phyloP scores from a whole-genome alignment of 768 basidiomycete genomes.

The Rickenella mellea region DNA sequence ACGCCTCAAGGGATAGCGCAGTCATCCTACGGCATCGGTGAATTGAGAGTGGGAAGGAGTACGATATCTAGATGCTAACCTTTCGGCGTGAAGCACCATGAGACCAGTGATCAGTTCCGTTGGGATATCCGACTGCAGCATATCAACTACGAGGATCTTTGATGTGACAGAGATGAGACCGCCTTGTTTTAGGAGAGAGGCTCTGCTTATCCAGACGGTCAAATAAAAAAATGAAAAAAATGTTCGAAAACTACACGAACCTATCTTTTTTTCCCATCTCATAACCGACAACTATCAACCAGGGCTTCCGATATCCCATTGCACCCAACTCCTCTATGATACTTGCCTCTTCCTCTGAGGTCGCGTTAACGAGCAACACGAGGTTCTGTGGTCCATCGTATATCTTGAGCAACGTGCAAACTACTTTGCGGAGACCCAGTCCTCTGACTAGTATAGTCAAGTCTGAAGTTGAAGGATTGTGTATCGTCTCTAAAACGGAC shows the following conservation, averaged over 20 bases:
- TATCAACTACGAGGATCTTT: slow-evolving; percentile 89
- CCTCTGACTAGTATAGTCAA: slow-evolving; percentile 81
- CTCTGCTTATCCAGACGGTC: slow-evolving; percentile 27
- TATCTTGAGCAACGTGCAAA: slow-evolving; percentile 85
- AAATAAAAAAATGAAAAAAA: not conserved
- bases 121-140: slow-evolving; percentile 82
- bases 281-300: slow-evolving; percentile 72
- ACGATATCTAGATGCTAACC: slow-evolving; percentile 31
- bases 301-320: slow-evolving; percentile 84
- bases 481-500: too few species aligned
- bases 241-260: slow-evolving; percentile 28
- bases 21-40: slow-evolving; percentile 54
- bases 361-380: slow-evolving; percentile 76
- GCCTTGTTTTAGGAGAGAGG: slow-evolving; percentile 79
- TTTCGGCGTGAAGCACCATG: slow-evolving; percentile 85
- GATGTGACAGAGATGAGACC: slow-evolving; percentile 90
- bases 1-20: slow-evolving; percentile 78
- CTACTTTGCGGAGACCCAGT: slow-evolving; percentile 72
- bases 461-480: slow-evolving; percentile 65
- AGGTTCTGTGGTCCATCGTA: slow-evolving; percentile 83
- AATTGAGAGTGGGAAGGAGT: not conserved
- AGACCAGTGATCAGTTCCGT: slow-evolving; percentile 82
- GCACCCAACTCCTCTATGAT: slow-evolving; percentile 90
- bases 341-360: slow-evolving; percentile 79
- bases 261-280: slow-evolving; percentile 75